phyloP scores from a whole-genome alignment of 2,329 filamentous ascomycete genomes.

The Talaromyces sp. region DNA sequence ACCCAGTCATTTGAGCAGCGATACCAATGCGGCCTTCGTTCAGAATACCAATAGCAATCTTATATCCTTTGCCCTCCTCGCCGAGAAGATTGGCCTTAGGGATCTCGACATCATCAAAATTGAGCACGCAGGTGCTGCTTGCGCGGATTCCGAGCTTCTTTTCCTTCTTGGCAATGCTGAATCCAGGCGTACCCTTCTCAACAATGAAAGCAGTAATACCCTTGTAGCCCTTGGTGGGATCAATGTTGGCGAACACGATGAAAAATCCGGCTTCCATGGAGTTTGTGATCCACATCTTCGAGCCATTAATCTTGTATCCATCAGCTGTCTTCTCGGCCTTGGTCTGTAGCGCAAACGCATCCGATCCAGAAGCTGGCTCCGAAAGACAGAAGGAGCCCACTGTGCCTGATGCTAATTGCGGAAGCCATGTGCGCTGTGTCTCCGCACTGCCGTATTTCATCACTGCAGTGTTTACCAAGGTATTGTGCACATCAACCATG shows the following conservation, averaged over 20 bases:
- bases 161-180: slow-evolving; percentile 98
- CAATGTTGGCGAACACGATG: slow-evolving; percentile 95
- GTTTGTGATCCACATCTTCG: slow-evolving; percentile 99
- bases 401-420: slow-evolving; percentile 82
- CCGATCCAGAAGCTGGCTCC: slow-evolving; percentile 87
- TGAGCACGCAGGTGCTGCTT: slow-evolving; percentile 93
- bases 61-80: slow-evolving; percentile 88
- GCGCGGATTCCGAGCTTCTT: slow-evolving; percentile 98
- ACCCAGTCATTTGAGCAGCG: slow-evolving; percentile 96
- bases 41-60: slow-evolving; percentile 89
- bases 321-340: slow-evolving; percentile 78
- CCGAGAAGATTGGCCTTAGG: slow-evolving; percentile 86
- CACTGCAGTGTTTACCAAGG: slow-evolving; percentile 89
- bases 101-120: slow-evolving; percentile 92
- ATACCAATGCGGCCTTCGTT: slow-evolving; percentile 98
- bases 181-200: slow-evolving; percentile 83
- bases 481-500: slow-evolving; percentile 96
- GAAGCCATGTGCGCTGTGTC: slow-evolving; percentile 81
- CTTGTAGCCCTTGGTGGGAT: slow-evolving; percentile 89
- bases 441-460: slow-evolving; percentile 76
- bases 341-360: slow-evolving; percentile 92
- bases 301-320: slow-evolving; percentile 83
- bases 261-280: slow-evolving; percentile 90
- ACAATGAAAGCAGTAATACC: slow-evolving; percentile 95
- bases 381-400: slow-evolving; percentile 90